Evolutionary conservation across 2,329 filamentous ascomycete genomes (phyloP).

Genomic region (Alternaria panax): DNA sequence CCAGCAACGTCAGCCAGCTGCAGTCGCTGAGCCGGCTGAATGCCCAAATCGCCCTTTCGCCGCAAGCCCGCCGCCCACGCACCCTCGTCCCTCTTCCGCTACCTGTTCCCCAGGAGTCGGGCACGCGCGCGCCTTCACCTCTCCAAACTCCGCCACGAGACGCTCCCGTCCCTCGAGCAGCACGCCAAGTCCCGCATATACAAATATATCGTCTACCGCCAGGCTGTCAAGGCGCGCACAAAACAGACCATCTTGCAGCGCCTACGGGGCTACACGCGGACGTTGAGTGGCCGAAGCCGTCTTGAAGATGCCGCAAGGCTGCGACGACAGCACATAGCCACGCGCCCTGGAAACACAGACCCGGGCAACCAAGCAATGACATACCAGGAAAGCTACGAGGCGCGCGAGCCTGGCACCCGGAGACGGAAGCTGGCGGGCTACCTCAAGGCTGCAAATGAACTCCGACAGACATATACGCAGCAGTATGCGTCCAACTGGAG

Average conservation of each 20-base stretch:
- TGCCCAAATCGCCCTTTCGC: constrained; percentile 44
- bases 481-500: constrained; percentile 60
- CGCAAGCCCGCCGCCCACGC: constrained; percentile 42
- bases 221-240: constrained; percentile 50
- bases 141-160: constrained; percentile 75
- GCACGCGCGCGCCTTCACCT: constrained; percentile 70
- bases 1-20: constrained; percentile 16
- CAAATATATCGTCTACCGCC: constrained; percentile 71
- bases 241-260: constrained; percentile 41
- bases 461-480: constrained; percentile 71
- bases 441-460: constrained; percentile 73
- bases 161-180: constrained; percentile 73
- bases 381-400: constrained; percentile 49
- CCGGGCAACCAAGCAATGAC: constrained; percentile 34
- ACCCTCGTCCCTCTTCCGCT: constrained; percentile 62
- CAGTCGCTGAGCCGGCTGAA: constrained; percentile 32
- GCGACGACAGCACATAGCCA: constrained; percentile 43
- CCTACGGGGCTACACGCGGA: constrained; percentile 44
- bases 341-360: constrained; percentile 33
- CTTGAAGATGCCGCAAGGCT: constrained; percentile 45
- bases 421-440: constrained; percentile 80
- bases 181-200: constrained; percentile 79
- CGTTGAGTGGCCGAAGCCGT: constrained; percentile 32
- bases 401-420: constrained; percentile 70
- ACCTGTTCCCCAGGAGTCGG: constrained; percentile 72